Evolutionary conservation across 1,139 yeast species (phyloP), one percentile per base, ranked within the genome.

Genomic region (Magnusiomyces ingens): DNA sequence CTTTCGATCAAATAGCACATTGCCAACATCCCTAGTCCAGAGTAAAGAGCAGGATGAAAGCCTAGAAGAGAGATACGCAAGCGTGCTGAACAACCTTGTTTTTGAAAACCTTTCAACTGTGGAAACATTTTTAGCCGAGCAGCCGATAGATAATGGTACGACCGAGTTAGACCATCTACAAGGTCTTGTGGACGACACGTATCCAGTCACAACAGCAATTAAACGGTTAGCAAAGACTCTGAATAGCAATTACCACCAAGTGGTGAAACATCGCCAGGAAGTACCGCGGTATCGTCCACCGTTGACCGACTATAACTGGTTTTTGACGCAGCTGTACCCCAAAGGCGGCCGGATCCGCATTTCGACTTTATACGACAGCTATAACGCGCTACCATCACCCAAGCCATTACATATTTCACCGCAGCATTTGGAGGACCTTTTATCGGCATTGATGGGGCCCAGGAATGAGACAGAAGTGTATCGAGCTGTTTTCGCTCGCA

Each of bases 361-460:
- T 15, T 55, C 61, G 19, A 55, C 58, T 35, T 61, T 76, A 8
- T 74, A 59, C 56, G 62, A 64, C 26, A 63, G 71, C n/a, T 77
- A 74, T 59, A 57, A 65, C 22, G 64, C 67, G 8, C 60, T 76
- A 11, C 78, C 79, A 1, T 51, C 43, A 1, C 58, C 58, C 12
- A 46, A 54, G 11, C 72, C 75, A 3, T 59, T 66, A 3, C 68
- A 69, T 52, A 62, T 76, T 49, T 56, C 63, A 3, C 67, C 72
- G 3, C 58, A 62, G 10, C 76, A 77, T 58, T 64, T 78, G 38
- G 75, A 76, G 55, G 68, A 66, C 10, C 67, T 79, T 38, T 55
- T 78, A 21, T 54, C 60, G 2, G 60, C 60, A 38, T 68, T 75
- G 52, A 58, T 71, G 52, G 55, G 32, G 32, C 44, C 42, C 15